These are phyloP conservation scores for Stephanodiscus triporus DNA, from an alignment of 108 stramenopile species.

Conservation along the genomic window DNA sequence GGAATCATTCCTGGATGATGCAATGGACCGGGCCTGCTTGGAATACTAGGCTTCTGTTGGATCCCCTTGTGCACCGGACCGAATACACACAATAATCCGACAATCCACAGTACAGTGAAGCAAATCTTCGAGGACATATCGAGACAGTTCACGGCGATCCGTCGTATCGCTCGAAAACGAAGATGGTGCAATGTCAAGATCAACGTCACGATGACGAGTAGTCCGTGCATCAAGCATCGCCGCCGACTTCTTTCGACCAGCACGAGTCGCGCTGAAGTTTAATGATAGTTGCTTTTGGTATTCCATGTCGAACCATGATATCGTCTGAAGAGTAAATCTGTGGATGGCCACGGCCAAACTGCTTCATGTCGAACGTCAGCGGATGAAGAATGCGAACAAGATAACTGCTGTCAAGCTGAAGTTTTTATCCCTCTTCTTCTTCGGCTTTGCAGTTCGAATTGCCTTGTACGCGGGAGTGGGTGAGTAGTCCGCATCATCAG, in stretches of 20 bases:
- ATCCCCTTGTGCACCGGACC: background rate
- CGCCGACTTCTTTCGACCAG: background rate
- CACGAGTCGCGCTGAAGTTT: background rate
- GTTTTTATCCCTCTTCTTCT: too few species aligned
- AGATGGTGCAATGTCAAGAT: background rate
- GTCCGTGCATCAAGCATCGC: too few species aligned
- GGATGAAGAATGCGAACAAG: background rate
- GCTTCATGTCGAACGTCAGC: background rate
- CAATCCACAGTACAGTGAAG: background rate
- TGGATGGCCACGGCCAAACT: background rate
- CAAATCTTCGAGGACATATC: background rate
- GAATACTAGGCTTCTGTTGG: background rate
- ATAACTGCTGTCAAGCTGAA: background rate
- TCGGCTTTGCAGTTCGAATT: too few species aligned
- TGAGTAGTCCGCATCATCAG: too few species aligned
- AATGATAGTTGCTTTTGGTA: conserved; percentile 2
- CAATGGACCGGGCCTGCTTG: background rate
- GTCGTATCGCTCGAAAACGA: background rate
- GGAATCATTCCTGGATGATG: too few species aligned
- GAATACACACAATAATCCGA: background rate
- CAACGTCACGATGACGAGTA: background rate
- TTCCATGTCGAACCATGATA: background rate
- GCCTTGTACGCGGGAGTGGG: too few species aligned
- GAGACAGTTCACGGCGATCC: background rate
- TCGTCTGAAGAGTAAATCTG: background rate